A percentile compares a stretch with the other conserved stretches of the same genome.
These are phyloP conservation scores for Eucalyptus virginea DNA, from an alignment of 345 rosid species.

Conservation along the genomic window DNA sequence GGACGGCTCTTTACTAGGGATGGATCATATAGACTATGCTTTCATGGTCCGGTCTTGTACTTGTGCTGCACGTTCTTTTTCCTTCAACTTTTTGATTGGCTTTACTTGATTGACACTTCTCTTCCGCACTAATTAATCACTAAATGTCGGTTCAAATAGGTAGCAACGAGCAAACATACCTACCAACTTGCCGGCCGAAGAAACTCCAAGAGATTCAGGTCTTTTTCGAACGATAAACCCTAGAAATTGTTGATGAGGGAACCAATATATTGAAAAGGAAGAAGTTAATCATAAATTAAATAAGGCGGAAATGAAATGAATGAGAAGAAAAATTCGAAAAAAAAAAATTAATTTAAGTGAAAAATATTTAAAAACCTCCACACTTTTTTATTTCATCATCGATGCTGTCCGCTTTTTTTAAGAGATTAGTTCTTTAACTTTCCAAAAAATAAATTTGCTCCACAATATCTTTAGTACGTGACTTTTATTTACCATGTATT, in stretches of 20 bases:
- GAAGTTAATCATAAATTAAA: not conserved
- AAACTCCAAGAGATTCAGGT: not conserved
- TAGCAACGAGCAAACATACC: not conserved
- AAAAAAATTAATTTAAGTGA: too few relatives aligned
- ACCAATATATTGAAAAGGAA: not conserved
- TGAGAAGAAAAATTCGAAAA: not conserved
- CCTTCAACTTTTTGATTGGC: not conserved
- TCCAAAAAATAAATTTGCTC: not conserved
- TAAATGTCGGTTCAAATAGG: not conserved
- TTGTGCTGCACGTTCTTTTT: not conserved
- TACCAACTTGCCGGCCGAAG: not conserved
- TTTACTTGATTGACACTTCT: not conserved
- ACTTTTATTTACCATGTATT: not conserved
- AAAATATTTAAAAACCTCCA: not conserved
- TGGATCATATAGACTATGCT: not conserved
- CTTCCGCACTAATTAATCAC: not conserved
- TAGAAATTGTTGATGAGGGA: not conserved
- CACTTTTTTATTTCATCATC: not conserved
- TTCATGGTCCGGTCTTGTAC: not conserved
- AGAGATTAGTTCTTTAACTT: not conserved
- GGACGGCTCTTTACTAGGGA: not conserved
- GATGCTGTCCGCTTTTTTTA: not conserved
- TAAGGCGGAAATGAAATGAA: not conserved
- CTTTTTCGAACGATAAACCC: not conserved
- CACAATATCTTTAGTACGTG: not conserved